Conservation (phyloP, 1,139 yeast genomes). For the Diutina ranongensis region DNA sequence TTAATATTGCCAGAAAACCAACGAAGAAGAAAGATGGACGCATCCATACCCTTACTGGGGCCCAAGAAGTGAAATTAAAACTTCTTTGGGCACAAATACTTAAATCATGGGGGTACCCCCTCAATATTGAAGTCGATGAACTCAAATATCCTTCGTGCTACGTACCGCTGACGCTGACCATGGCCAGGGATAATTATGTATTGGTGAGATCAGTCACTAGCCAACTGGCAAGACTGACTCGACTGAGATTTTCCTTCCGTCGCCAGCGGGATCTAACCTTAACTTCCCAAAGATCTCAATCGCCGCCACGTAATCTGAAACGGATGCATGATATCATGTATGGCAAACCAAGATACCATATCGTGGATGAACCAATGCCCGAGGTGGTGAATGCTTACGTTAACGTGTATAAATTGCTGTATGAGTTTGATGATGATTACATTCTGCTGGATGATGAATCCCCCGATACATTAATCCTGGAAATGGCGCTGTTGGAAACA, state of each 20-base stretch:
- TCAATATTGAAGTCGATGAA: constrained; percentile 12
- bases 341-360: neutral
- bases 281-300: neutral
- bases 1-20: neutral
- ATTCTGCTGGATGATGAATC: neutral
- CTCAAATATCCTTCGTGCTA: neutral
- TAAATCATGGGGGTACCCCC: constrained; percentile 48
- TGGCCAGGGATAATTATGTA: constrained; percentile 4
- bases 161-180: constrained; percentile 4
- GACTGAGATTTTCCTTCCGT: neutral
- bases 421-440: constrained; percentile 1
- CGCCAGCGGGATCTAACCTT: neutral
- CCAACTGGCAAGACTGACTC: neutral
- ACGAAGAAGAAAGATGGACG: constrained; percentile 27
- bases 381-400: constrained; percentile 4
- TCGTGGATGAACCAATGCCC: neutral
- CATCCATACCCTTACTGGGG: constrained; percentile 43
- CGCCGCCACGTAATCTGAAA: constrained; percentile 3
- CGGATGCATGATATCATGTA: constrained; percentile 6
- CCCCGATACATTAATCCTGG: neutral
- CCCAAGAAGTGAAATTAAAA: constrained; percentile 57
- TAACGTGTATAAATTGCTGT: neutral
- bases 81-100: constrained; percentile 65
- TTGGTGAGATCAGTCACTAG: neutral
- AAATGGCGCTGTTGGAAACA: neutral